These are phyloP conservation scores for Tetrapisispora taiwanensis DNA, from an alignment of 805 yeast genomes.

Conservation along the genomic window DNA sequence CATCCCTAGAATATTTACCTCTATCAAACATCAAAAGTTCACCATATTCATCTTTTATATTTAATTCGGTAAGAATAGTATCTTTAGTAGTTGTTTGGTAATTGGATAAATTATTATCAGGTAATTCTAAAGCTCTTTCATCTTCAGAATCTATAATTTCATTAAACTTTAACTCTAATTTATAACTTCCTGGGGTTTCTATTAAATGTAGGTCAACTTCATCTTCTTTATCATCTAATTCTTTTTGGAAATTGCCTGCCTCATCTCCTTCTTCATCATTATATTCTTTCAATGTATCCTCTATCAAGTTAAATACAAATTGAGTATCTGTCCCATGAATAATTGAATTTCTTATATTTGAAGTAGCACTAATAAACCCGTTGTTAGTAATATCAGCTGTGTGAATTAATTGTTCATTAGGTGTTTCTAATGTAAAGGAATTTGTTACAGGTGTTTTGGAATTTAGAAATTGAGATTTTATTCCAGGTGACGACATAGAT, in stretches of 20 bases:
- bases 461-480: slow-evolving; percentile 16
- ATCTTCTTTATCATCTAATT: neutral
- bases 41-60: slow-evolving; percentile 5
- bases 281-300: neutral
- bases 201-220: slow-evolving; percentile 1
- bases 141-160: neutral
- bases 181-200: neutral
- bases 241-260: neutral
- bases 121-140: neutral
- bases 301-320: neutral
- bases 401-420: slow-evolving; percentile 22
- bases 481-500: neutral
- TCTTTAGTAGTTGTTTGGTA: neutral
- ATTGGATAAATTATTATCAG: neutral
- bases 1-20: slow-evolving; percentile 35
- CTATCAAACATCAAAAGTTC: slow-evolving; percentile 32
- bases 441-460: slow-evolving; percentile 7
- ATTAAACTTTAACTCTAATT: neutral
- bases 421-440: slow-evolving; percentile 12
- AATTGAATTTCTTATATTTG: neutral
- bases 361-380: slow-evolving; percentile 18
- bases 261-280: neutral
- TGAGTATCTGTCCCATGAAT: neutral
- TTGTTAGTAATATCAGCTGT: slow-evolving; percentile 23
- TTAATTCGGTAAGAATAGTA: neutral